Evolutionary conservation across 1,284 basidiomycete genomes (phyloP).

Genomic region (Phlebopus sp.): DNA sequence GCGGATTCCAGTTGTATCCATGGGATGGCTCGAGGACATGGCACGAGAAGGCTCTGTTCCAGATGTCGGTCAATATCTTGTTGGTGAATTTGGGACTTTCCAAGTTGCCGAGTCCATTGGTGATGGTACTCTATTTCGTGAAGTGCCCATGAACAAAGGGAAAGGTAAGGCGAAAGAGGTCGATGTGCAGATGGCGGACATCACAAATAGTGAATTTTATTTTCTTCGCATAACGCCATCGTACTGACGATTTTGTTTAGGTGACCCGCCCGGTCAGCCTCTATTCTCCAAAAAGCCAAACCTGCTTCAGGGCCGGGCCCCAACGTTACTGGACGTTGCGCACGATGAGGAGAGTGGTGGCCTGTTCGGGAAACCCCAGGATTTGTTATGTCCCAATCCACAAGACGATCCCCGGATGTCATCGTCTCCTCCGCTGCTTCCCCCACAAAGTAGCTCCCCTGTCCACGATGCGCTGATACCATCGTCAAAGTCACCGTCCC

Average conservation of each 20-base stretch:
- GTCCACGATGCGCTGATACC: conserved; percentile 38
- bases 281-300: conserved; percentile 21
- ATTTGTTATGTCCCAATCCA: conserved; percentile 15
- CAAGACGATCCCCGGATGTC: conserved; percentile 8
- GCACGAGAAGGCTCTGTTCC: conserved; percentile 47
- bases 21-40: conserved; percentile 61
- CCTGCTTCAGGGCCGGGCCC: conserved; percentile 17
- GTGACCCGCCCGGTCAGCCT: conserved; percentile 2
- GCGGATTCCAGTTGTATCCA: conserved; percentile 58
- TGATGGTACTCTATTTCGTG: neutral
- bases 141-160: conserved; percentile 11
- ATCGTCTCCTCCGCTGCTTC: conserved; percentile 18
- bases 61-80: conserved; percentile 13
- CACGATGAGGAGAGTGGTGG: neutral
- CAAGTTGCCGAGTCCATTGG: neutral
- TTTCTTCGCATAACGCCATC: neutral
- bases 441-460: conserved; percentile 34
- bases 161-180: conserved; percentile 32
- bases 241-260: neutral
- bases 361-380: conserved; percentile 21
- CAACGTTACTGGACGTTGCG: neutral
- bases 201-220: conserved; percentile 31
- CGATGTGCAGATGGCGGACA: conserved; percentile 33
- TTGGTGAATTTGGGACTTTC: conserved; percentile 11
- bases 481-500: conserved; percentile 59